phyloP scores from a whole-genome alignment of 2,329 filamentous ascomycete genomes.

The Aspergillus sp. region DNA sequence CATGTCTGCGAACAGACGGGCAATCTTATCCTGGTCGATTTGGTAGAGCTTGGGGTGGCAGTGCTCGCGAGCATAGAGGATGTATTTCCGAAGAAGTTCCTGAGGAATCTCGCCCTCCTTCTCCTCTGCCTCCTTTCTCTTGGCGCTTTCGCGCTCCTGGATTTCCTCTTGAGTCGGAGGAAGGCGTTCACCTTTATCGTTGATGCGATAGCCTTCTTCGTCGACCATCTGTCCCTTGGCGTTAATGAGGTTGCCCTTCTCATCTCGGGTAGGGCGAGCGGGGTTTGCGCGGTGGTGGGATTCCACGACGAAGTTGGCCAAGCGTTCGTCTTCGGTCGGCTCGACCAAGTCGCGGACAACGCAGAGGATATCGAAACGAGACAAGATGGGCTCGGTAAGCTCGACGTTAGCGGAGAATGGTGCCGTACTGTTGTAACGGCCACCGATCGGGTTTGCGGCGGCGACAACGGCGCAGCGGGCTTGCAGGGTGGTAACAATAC shows the following conservation, averaged over 20 bases:
- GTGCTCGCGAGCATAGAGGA: conserved; percentile 87
- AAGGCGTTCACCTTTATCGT: conserved; percentile 43
- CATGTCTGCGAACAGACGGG: conserved; percentile 94
- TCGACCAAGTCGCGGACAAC: conserved; percentile 96
- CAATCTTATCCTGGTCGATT: conserved; percentile 96
- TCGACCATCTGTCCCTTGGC: conserved; percentile 58
- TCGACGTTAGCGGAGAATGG: conserved; percentile 97
- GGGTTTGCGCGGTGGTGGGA: conserved; percentile 91
- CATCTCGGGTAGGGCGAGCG: conserved; percentile 50
- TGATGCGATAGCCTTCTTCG: conserved; percentile 55
- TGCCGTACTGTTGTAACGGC: conserved; percentile 93
- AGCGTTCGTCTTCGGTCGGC: conserved; percentile 83
- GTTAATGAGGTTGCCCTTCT: conserved; percentile 44
- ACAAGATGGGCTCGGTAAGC: conserved; percentile 93
- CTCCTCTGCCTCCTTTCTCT: conserved; percentile 49
- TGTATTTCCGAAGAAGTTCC: conserved; percentile 91
- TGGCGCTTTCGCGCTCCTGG: conserved; percentile 36
- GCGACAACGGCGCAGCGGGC: conserved; percentile 95
- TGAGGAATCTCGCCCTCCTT: conserved; percentile 78
- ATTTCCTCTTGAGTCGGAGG: conserved; percentile 47
- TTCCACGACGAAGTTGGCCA: conserved; percentile 91
- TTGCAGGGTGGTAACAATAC: conserved; percentile 95
- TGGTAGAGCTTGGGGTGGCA: conserved; percentile 92
- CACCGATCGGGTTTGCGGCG: conserved; percentile 92
- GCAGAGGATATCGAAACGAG: conserved; percentile 95